Evolutionary conservation across 1,284 basidiomycete genomes (phyloP), one percentile per base, ranked within the genome.

Genomic region (Trichosporon faecale): DNA sequence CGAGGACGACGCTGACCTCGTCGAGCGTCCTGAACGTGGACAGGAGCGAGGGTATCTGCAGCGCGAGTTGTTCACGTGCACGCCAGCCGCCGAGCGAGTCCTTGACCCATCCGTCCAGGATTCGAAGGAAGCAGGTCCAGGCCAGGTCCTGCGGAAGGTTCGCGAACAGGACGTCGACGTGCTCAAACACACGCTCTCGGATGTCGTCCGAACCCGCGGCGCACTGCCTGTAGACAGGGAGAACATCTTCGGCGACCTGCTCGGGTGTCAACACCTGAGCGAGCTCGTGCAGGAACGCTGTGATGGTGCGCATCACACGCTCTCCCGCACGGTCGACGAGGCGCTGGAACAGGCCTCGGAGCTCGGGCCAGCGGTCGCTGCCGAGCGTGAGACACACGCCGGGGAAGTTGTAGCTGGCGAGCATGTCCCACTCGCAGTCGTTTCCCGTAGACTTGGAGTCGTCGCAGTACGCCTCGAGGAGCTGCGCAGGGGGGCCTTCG

Each of bases 361-460:
- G 84, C 71, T 90, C 88, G n/a, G 81, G 77, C 95, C 95, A 99
- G 60, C 91, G 88, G 2, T 83, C 81, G 5, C 85, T 83, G 5
- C 95, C 95, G 18, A 98, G 85, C 0, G 95, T 94, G 8, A 95
- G 86, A 12, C 90, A 89, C 1, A 98, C 93, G 12, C 95, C 95
- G 21, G 95, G 96, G 77, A 93, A 91, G 82, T 98, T 98, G 86
- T 95, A 98, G 8, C 94, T 94, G 75, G 93, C 92, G 33, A 97
- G 91, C 18, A 95, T 85, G 11, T 93, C 89, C 55, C 94, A 89
- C 68, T 92, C 89, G 0, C 89, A 88, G 73, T 89, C 88, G 11
- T 65, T 46, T 25, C 65, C 57, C 3, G 67, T 35, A 8, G 67
- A 70, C 9, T 71, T 70, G 8, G 40, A 21, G 55, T 82, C 78